A percentile compares a stretch with the other conserved stretches of the same genome.
Conservation (phyloP, 2,329 filamentous ascomycete species). For the Tolypocladium capitatum region DNA sequence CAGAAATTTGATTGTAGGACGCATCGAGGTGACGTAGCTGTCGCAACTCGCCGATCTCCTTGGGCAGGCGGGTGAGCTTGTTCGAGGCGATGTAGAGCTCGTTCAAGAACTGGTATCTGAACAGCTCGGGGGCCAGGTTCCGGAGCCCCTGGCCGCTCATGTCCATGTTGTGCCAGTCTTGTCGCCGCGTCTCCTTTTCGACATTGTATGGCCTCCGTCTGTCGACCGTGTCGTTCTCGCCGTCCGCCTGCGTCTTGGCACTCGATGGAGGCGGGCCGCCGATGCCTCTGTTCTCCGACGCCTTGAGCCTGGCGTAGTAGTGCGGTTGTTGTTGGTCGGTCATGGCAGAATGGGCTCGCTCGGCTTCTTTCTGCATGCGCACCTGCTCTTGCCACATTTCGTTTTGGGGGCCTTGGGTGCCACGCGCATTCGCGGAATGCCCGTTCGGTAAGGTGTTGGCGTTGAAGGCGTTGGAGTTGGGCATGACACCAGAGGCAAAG, state of each 20-base stretch:
- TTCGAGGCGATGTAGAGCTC: slow-evolving; percentile 93
- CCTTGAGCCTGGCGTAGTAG: slow-evolving; percentile 60
- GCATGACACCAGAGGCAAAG: slow-evolving; percentile 33
- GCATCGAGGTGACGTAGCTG: slow-evolving; percentile 73
- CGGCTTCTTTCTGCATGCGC: slow-evolving; percentile 64
- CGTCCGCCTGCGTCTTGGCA: slow-evolving; percentile 32
- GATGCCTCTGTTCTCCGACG: slow-evolving; percentile 56
- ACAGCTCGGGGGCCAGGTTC: slow-evolving; percentile 65
- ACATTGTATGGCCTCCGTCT: slow-evolving; percentile 51
- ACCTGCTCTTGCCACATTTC: slow-evolving; percentile 85
- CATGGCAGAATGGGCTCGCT: slow-evolving; percentile 59
- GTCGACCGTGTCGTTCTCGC: slow-evolving; percentile 42
- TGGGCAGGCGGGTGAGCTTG: slow-evolving; percentile 67
- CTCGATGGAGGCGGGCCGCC: slow-evolving; percentile 37
- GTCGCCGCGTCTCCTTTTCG: slow-evolving; percentile 51
- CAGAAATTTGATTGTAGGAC: slow-evolving; percentile 73
- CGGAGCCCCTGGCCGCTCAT: slow-evolving; percentile 91
- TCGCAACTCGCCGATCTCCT: slow-evolving; percentile 69
- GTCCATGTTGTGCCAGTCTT: slow-evolving; percentile 89
- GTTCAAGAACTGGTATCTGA: slow-evolving; percentile 77
- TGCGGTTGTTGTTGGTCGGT: slow-evolving; percentile 50
- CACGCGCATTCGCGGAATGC: slow-evolving; percentile 33
- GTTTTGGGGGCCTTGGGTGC: slow-evolving; percentile 37
- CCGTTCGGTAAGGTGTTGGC: slow-evolving; percentile 43
- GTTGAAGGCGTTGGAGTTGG: slow-evolving; percentile 49